Percentiles rank a stretch among this genome's conserved stretches.
Conservation (phyloP, 371 early-diverging fungal species). For the Mortierella sp. region DNA sequence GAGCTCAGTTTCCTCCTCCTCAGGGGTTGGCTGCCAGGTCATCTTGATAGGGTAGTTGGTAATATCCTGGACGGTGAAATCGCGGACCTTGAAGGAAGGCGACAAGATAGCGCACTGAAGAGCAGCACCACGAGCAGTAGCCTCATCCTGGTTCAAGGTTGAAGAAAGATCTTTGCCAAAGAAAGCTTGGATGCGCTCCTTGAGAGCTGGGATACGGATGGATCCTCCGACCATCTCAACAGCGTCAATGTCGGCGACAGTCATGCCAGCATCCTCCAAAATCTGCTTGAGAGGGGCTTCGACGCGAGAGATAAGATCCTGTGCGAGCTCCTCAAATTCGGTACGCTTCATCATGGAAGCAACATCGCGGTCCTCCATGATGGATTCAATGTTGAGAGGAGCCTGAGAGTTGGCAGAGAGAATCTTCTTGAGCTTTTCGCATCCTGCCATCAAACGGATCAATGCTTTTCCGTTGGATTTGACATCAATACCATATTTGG, state of each 20-base stretch:
- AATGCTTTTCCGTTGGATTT: slow-evolving; percentile 90
- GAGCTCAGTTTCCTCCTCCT: slow-evolving; percentile 80
- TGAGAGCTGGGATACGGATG: slow-evolving; percentile 95
- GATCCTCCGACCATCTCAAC: slow-evolving; percentile 97
- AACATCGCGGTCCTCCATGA: slow-evolving; percentile 96
- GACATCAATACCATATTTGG: slow-evolving; percentile 96
- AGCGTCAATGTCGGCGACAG: slow-evolving; percentile 87
- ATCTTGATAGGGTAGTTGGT: slow-evolving; percentile 82
- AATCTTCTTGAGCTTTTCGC: slow-evolving; percentile 97
- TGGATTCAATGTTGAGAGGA: slow-evolving; percentile 93
- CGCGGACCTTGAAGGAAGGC: slow-evolving; percentile 79
- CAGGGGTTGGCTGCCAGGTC: slow-evolving; percentile 77
- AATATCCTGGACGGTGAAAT: slow-evolving; percentile 93
- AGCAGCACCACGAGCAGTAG: slow-evolving; percentile 61
- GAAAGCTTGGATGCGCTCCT: slow-evolving; percentile 86
- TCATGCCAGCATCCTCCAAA: slow-evolving; percentile 81
- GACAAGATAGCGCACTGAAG: slow-evolving; percentile 20
- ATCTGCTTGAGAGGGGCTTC: slow-evolving; percentile 81
- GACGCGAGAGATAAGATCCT: slow-evolving; percentile 81
- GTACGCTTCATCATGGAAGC: slow-evolving; percentile 82
- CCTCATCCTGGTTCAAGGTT: slow-evolving; percentile 98
- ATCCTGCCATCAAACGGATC: slow-evolving; percentile 91
- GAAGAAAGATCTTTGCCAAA: slow-evolving; percentile 90
- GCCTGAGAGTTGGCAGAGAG: slow-evolving; percentile 94
- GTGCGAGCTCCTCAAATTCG: slow-evolving; percentile 89